A percentile compares a stretch with the other conserved stretches of the same genome.
Conservation (phyloP, 2,329 filamentous ascomycete species). For the Nannizziopsis barbatae region DNA sequence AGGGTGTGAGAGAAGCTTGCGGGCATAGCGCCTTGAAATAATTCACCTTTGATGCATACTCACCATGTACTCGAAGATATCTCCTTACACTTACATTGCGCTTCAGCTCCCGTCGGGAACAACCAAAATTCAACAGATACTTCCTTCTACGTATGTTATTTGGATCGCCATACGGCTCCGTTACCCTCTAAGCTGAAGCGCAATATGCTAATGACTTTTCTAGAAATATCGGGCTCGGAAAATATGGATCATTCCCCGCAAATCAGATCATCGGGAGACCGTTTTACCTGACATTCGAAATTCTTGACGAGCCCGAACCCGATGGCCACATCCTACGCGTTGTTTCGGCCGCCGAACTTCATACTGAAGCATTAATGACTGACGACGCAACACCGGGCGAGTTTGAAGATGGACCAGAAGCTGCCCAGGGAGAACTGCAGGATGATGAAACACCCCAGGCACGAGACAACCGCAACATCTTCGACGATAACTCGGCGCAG, state of each 20-base stretch:
- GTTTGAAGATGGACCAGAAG: slow-evolving; percentile 27
- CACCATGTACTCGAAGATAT: slow-evolving; percentile 31
- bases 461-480: slow-evolving; percentile 53
- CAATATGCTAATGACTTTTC: slow-evolving; percentile 6
- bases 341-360: slow-evolving; percentile 68
- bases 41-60: background rate
- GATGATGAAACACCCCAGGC: slow-evolving; percentile 36
- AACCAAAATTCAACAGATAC: slow-evolving; percentile 47
- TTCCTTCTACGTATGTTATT: slow-evolving; percentile 53
- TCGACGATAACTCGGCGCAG: slow-evolving; percentile 58
- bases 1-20: no score
- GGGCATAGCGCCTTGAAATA: background rate
- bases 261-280: slow-evolving; percentile 87
- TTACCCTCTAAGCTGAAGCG: slow-evolving; percentile 13
- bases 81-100: slow-evolving; percentile 28
- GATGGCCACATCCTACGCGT: slow-evolving; percentile 58
- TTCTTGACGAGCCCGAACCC: slow-evolving; percentile 58
- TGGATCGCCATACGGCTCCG: slow-evolving; percentile 17
- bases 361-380: slow-evolving; percentile 59
- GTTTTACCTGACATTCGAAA: slow-evolving; percentile 82
- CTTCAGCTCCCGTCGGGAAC: slow-evolving; percentile 43
- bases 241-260: slow-evolving; percentile 81
- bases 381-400: slow-evolving; percentile 28
- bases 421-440: slow-evolving; percentile 18
- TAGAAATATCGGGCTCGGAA: slow-evolving; percentile 78